Evolutionary conservation across 805 yeast species (phyloP), one percentile per base, ranked within the genome.

Genomic region (Wickerhamiella domercqiae): DNA sequence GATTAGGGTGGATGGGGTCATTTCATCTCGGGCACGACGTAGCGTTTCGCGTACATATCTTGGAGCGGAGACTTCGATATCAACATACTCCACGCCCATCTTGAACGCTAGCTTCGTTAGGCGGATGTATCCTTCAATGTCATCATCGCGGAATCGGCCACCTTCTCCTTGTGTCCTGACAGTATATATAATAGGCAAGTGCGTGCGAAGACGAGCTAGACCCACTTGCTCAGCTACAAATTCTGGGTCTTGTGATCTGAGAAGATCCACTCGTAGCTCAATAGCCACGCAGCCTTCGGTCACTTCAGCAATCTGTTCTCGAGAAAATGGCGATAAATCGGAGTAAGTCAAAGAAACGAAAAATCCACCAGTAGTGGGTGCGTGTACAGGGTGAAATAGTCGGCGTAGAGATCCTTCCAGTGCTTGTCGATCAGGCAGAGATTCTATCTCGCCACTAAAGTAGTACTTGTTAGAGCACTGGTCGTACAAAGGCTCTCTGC

Each of bases 81-180:
- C 94, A 47, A 86, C 68, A 51, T 63, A 84, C 43, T 77, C 87
- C 42, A 83, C 73, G 36, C 93, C 94, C 42, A 78, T 60, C 54
- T 73, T 78, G 54, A 78, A 65, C 2, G 84, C 95, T 39, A 78
- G 60, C 26, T 56, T 50, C 37, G 71, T 63, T 40, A 84, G 66
- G 13, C 58, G 53, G 42, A 63, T 67, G 40, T 81, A 67, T 16
- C 58, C 50, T 3, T 56, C 66, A 20, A 51, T 48, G 11, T 70
- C 72, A 6, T 61, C 61, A 50, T 79, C 82, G 1, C 79, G 78
- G 60, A 82, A 80, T 31, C 62, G 55, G 18, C 95, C 95, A 35
- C 95, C 95, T 59, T 84, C 94, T 3, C 74, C 61, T 46, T 61
- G 52, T 1, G 93, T 79, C 54, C 93, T 71, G 3, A 84, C 62